These are phyloP conservation scores for Phytophthora capsici DNA, from an alignment of 352 stramenopile genomes.

Conservation along the genomic window DNA sequence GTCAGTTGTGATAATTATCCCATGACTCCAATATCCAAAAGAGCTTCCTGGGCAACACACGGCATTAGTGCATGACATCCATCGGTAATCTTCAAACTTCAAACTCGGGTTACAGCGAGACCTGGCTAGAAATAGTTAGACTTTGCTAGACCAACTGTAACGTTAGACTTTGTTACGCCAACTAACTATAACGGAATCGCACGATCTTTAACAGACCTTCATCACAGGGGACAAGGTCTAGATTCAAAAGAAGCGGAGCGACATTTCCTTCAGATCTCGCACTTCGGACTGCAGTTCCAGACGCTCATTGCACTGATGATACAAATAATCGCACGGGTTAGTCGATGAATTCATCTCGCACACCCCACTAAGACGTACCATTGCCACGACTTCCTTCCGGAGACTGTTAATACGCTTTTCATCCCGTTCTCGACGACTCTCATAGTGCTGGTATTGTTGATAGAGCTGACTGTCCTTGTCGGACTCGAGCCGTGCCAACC, in stretches of 20 bases:
- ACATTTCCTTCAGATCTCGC: constrained; percentile 63
- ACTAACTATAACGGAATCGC: too few species aligned
- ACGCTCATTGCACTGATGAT: constrained; percentile 60
- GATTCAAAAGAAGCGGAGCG: constrained; percentile 52
- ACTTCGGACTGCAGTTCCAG: constrained; percentile 61
- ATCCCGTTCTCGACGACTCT: constrained; percentile 50
- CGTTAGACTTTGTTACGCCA: too few species aligned
- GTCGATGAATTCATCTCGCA: background rate
- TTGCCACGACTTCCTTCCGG: constrained; percentile 58
- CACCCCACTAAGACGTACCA: constrained; percentile 42
- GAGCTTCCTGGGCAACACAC: too few species aligned
- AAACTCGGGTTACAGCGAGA: too few species aligned
- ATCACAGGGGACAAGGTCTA: too few species aligned
- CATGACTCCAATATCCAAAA: too few species aligned
- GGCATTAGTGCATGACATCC: too few species aligned
- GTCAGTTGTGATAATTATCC: too few species aligned
- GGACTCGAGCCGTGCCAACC: constrained; percentile 45
- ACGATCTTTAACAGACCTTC: too few species aligned
- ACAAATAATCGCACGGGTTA: constrained; percentile 12
- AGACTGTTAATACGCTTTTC: constrained; percentile 59
- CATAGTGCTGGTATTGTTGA: constrained; percentile 53
- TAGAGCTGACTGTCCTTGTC: constrained; percentile 71
- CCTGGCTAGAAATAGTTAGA: too few species aligned
- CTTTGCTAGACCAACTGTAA: background rate
- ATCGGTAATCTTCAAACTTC: too few species aligned